Base-by-base conservation (phyloP, 2,329 filamentous ascomycete genomes). In the Arthrobotrys conoides region DNA sequence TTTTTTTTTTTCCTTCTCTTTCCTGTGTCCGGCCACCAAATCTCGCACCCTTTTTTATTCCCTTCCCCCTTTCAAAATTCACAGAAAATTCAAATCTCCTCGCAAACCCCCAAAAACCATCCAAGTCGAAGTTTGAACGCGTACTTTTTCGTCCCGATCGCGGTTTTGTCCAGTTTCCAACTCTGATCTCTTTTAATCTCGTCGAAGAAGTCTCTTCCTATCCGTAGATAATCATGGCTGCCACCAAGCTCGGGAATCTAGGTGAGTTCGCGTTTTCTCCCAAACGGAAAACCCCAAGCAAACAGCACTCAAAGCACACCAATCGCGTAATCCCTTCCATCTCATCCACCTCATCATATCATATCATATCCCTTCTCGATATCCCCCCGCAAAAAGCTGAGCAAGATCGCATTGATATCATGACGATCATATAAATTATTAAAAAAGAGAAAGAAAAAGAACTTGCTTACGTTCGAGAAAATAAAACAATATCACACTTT, bases 241-340 rank as follows among this genome's bases (percentile, higher is more conserved):
- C 75, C 53, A 72, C 75, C 36, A 78, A 78, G 68, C 75, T 78
- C 33, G 68, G 68, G 33, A 78, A 78, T 68, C 63, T 78, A 70
- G 75, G 75, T 78, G 63, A 78, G 75, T 78, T 53, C 53, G 68
- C 68, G 63, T 78, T 67, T 67, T 46, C 75, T 36, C 65, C 66
- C 66, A 51, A 53, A 53, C 36, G 16, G 27, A 41, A 41, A 41
- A 44, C 36, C 48, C 61, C 61, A 53, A 66, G n/a, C 48, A 59
- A 77, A 70, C 53, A n/a, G n/a, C 64, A 46, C n/a, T 3, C 27
- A 30, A 3, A 46, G 8, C 41, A 46, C 44, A 46, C 44, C 33
- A 36, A 36, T 36, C 71, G 71, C 55, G 64, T 68, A 75, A 64
- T 36, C 53, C 55, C 27, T 3, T 30, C 27, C 27, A n/a, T n/a